phyloP scores from a whole-genome alignment of 441 rosid genomes.

The Capsella rubella region DNA sequence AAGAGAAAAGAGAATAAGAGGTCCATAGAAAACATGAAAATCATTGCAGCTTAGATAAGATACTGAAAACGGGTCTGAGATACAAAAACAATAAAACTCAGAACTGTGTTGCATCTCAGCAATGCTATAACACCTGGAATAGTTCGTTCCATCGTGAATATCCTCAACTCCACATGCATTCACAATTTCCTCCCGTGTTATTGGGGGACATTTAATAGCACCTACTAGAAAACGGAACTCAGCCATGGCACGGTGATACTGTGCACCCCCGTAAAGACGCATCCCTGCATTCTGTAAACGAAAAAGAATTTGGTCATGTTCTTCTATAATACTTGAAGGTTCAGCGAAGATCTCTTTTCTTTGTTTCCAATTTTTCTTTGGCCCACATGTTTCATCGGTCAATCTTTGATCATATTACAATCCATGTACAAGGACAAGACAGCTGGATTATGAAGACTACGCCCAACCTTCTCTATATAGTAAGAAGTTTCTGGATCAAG shows the following conservation, averaged over 20 bases:
- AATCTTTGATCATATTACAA: constrained; percentile 6
- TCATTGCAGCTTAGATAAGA: constrained; percentile 5
- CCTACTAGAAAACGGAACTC: constrained; percentile 96
- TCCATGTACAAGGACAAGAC: constrained; percentile 7
- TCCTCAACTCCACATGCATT: constrained; percentile 99
- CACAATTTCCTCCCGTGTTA: constrained; percentile 93
- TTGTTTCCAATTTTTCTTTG: constrained; percentile 11
- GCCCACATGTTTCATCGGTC: constrained; percentile 7
- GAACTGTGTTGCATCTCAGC: constrained; percentile 24
- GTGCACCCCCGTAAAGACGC: constrained; percentile 99
- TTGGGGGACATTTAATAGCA: constrained; percentile 91
- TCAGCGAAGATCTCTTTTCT: constrained; percentile 4
- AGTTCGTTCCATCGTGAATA: constrained; percentile 97
- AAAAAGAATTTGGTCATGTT: constrained; percentile 18
- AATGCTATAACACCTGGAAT: constrained; percentile 71
- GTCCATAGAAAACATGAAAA: constrained; percentile 7
- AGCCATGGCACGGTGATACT: constrained; percentile 97
- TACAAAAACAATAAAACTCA: constrained; percentile 25
- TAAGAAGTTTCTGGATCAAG: constrained; percentile 5
- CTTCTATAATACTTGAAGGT: constrained; percentile 13
- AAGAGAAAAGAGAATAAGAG: constrained; percentile 33
- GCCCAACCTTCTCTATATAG: constrained; percentile 13
- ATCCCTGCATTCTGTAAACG: constrained; percentile 81
- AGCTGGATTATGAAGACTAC: constrained; percentile 1
- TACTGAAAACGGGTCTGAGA: constrained; percentile 20